A percentile compares a stretch with the other conserved stretches of the same genome.
Conservation (phyloP, 371 early-diverging fungal genomes). For the Lichtheimia ornata region DNA sequence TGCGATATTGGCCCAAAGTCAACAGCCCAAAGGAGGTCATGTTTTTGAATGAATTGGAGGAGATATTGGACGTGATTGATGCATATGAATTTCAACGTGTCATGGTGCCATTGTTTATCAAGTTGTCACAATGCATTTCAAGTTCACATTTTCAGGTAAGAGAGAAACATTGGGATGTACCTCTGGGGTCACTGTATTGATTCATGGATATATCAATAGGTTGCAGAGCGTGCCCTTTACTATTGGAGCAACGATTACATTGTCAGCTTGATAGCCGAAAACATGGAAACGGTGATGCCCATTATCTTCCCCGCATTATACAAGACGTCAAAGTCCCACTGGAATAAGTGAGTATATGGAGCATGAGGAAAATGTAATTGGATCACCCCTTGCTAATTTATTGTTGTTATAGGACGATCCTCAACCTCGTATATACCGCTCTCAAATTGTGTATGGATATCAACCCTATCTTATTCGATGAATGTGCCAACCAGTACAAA, state of each 20-base stretch:
- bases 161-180: background rate
- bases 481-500: conserved; percentile 86
- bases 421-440: conserved; percentile 92
- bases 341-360: conserved; percentile 83
- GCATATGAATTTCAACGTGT: conserved; percentile 86
- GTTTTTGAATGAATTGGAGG: conserved; percentile 96
- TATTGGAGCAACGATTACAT: conserved; percentile 98
- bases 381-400: background rate
- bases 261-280: conserved; percentile 89
- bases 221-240: conserved; percentile 92
- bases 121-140: conserved; percentile 91
- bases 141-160: conserved; percentile 93
- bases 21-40: conserved; percentile 98
- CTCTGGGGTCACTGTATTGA: background rate
- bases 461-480: conserved; percentile 91
- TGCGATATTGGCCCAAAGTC: conserved; percentile 97
- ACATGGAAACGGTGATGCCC: conserved; percentile 86
- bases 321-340: conserved; percentile 92
- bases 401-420: conserved; percentile 71
- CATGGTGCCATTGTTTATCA: conserved; percentile 89
- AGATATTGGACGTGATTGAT: conserved; percentile 92
- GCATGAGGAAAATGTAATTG: no score
- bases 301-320: conserved; percentile 91
- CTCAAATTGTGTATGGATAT: conserved; percentile 95
- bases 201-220: conserved; percentile 39